These are phyloP conservation scores for Leccinum cinnamomeum DNA, from an alignment of 1,284 basidiomycete species.

Conservation along the genomic window DNA sequence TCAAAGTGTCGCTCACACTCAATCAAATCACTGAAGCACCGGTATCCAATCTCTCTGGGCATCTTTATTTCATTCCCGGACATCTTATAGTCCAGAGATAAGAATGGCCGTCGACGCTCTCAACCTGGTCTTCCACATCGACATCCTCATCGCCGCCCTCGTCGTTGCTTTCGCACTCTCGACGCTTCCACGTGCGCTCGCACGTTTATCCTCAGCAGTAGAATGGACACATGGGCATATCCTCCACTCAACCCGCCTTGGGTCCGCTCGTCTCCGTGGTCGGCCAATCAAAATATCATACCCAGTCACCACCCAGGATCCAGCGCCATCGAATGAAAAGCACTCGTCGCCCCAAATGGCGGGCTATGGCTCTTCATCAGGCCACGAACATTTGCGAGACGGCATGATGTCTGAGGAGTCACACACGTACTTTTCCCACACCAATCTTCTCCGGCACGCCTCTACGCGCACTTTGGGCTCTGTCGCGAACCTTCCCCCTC, in stretches of 20 bases:
- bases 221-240: conserved; percentile 53
- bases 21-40: conserved; percentile 2
- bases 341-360: not conserved
- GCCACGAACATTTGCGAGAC: conserved; percentile 22
- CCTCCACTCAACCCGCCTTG: conserved; percentile 36
- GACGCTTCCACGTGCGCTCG: conserved; percentile 49
- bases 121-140: conserved; percentile 41
- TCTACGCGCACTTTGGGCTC: conserved; percentile 18
- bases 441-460: conserved; percentile 20
- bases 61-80: not conserved
- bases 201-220: conserved; percentile 46
- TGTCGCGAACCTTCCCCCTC: conserved; percentile 39
- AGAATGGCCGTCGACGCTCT: conserved; percentile 18
- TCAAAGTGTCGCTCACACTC: not conserved
- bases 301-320: conserved; percentile 4
- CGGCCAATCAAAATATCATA: not conserved
- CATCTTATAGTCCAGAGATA: not conserved
- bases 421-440: conserved; percentile 30
- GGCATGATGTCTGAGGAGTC: conserved; percentile 30
- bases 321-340: not conserved
- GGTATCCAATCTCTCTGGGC: not conserved
- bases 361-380: conserved; percentile 20
- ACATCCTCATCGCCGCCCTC: conserved; percentile 46
- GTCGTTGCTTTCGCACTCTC: conserved; percentile 42
- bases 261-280: conserved; percentile 18